phyloP scores from a whole-genome alignment of 257 asterid genomes.

The Capsicum pubescens region DNA sequence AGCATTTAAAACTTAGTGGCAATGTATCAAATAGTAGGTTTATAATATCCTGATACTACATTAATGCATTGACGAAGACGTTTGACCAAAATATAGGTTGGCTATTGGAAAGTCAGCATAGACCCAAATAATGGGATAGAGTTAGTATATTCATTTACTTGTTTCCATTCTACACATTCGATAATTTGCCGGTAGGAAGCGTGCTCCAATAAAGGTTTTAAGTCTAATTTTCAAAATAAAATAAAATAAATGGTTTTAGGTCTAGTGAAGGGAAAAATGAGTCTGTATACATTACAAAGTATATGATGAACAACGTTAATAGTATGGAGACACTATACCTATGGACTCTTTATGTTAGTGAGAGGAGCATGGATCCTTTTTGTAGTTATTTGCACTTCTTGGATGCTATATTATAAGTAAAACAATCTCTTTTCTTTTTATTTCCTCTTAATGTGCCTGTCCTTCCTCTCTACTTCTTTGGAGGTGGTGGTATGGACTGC shows the following conservation, averaged over 20 bases:
- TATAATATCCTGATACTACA: neutral
- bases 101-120: neutral
- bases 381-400: conserved; percentile 14
- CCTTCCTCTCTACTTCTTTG: neutral
- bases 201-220: neutral
- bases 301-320: neutral
- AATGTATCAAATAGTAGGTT: neutral
- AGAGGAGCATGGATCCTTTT: neutral
- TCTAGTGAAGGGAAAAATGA: neutral
- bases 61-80: neutral
- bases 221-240: neutral
- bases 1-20: neutral
- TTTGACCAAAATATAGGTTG: neutral
- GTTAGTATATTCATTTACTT: neutral
- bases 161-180: neutral
- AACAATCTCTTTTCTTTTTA: neutral
- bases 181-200: neutral
- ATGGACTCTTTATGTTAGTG: conserved; percentile 17
- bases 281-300: neutral
- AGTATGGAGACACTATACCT: conserved; percentile 5
- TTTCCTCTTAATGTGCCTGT: neutral
- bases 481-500: too few species aligned
- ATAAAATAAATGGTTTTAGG: neutral
- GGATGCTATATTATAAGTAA: neutral
- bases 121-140: neutral